phyloP scores from a whole-genome alignment of 345 rosid species.

The Bruguiera parviflora region DNA sequence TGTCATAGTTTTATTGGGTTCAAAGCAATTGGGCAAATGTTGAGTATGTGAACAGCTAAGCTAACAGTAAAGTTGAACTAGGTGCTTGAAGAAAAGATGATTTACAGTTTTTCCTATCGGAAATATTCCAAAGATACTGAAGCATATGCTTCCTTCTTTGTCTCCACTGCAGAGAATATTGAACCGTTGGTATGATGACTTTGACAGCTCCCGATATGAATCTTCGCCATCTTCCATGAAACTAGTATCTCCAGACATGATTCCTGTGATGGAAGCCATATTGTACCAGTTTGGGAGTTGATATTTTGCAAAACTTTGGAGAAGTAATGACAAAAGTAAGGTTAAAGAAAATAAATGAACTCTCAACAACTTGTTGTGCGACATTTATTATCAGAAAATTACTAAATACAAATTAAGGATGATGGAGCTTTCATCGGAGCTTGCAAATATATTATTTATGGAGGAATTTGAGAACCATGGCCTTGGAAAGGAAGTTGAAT shows the following conservation, averaged over 20 bases:
- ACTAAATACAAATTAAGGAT: no score
- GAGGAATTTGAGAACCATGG: no score
- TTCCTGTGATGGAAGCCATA: no score
- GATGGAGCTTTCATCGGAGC: no score
- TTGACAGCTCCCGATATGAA: constrained; percentile 71
- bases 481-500: no score
- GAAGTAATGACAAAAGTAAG: no score
- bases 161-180: constrained; percentile 88
- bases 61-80: background rate
- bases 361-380: no score
- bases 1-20: background rate
- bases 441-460: no score
- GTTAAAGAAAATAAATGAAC: no score
- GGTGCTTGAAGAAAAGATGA: background rate
- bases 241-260: constrained; percentile 75
- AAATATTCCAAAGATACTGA: constrained; percentile 89
- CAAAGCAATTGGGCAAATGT: background rate
- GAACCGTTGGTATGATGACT: constrained; percentile 71
- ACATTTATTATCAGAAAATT: no score
- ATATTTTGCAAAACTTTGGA: no score
- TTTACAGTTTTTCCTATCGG: constrained; percentile 88
- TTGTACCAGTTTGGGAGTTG: no score
- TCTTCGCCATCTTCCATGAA: constrained; percentile 82
- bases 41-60: background rate
- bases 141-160: constrained; percentile 77